These are phyloP conservation scores for Penicillium odoratum DNA, from an alignment of 495 filamentous ascomycete species.

Conservation along the genomic window DNA sequence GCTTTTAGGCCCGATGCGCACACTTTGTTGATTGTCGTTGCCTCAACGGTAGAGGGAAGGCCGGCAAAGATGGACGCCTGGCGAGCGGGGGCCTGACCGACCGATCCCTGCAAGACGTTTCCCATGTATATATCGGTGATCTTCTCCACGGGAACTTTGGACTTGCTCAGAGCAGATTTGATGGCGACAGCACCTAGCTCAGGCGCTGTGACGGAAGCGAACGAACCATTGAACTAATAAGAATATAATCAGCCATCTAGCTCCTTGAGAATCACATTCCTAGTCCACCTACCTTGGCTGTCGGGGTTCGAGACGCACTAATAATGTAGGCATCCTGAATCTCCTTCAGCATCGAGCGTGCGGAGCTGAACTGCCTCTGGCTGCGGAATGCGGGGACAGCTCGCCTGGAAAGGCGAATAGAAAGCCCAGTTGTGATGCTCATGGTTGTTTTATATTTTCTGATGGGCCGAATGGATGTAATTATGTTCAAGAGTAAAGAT, in stretches of 20 bases:
- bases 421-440: conserved; percentile 26
- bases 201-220: conserved; percentile 77
- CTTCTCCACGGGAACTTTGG: conserved; percentile 69
- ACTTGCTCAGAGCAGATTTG: conserved; percentile 82
- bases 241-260: neutral
- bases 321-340: conserved; percentile 90
- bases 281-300: conserved; percentile 64
- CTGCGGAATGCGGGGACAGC: conserved; percentile 46
- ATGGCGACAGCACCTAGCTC: conserved; percentile 85
- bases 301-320: conserved; percentile 82
- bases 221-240: conserved; percentile 86
- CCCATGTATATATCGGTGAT: conserved; percentile 96
- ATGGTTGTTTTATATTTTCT: conserved; percentile 12
- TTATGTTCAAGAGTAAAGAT: neutral
- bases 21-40: conserved; percentile 94
- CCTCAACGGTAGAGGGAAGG: conserved; percentile 73
- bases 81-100: conserved; percentile 88
- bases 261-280: neutral
- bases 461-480: neutral
- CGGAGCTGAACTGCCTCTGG: conserved; percentile 67
- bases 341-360: conserved; percentile 59
- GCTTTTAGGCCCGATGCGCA: conserved; percentile 94
- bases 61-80: conserved; percentile 91
- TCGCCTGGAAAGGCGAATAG: conserved; percentile 34
- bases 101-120: conserved; percentile 82